Conservation (phyloP, 495 filamentous ascomycete species). For the Pyrenopolyporus hunteri region DNA sequence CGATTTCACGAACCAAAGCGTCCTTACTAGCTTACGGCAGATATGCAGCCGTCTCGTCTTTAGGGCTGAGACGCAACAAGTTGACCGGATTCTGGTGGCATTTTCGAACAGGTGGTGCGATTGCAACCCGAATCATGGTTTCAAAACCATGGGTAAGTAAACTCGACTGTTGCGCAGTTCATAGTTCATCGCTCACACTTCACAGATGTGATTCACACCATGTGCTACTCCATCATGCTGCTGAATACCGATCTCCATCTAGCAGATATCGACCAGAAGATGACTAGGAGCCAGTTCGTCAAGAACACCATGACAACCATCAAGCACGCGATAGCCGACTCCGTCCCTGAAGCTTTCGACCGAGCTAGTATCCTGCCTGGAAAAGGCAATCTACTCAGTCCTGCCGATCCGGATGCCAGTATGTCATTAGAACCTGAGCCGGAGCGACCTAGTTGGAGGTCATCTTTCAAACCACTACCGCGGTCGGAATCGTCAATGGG, state of each 20-base stretch:
- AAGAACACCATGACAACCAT: slow-evolving; percentile 96
- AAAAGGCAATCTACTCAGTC: slow-evolving; percentile 41
- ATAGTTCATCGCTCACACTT: slow-evolving; percentile 12
- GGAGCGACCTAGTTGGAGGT: slow-evolving; percentile 50
- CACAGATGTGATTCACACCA: slow-evolving; percentile 92
- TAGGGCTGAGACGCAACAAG: slow-evolving; percentile 93
- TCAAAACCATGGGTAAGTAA: slow-evolving; percentile 80
- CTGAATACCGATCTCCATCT: slow-evolving; percentile 96
- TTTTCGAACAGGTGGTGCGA: slow-evolving; percentile 90
- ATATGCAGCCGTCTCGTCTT: slow-evolving; percentile 85
- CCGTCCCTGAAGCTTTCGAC: slow-evolving; percentile 70
- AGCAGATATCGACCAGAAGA: slow-evolving; percentile 93
- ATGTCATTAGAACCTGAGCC: slow-evolving; percentile 54
- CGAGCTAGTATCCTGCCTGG: slow-evolving; percentile 53
- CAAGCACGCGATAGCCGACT: slow-evolving; percentile 72
- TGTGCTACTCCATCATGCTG: slow-evolving; percentile 93
- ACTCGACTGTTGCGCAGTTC: too few species aligned
- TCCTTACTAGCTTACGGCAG: slow-evolving; percentile 76
- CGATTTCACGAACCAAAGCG: slow-evolving; percentile 82
- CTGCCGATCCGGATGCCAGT: slow-evolving; percentile 36
- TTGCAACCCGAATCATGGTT: slow-evolving; percentile 93
- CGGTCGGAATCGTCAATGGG: slow-evolving; percentile 53
- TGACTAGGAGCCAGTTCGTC: slow-evolving; percentile 92
- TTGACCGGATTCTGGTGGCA: slow-evolving; percentile 89
- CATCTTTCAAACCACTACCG: slow-evolving; percentile 55